phyloP scores from a whole-genome alignment of 192 early-diverging fungal species.

The Funneliformis geosporum region DNA sequence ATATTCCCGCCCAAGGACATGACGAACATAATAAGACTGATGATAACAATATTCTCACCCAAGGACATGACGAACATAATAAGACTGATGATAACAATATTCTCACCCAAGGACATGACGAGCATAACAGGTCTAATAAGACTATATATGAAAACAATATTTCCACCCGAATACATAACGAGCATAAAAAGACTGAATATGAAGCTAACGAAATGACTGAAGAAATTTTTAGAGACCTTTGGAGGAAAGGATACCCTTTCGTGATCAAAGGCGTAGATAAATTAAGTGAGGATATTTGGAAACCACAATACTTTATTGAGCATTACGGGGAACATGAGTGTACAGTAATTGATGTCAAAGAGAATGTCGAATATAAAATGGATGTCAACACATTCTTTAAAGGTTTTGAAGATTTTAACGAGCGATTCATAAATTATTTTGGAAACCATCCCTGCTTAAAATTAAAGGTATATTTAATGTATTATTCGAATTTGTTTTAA shows the following conservation, averaged over 20 bases:
- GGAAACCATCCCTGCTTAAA: not conserved
- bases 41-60: not conserved
- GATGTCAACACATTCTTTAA: not conserved
- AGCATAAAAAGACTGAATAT: not conserved
- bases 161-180: not conserved
- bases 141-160: not conserved
- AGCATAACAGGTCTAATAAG: no score
- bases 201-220: not conserved
- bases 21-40: not conserved
- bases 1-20: not conserved
- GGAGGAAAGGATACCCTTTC: slow-evolving; percentile 14
- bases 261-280: not conserved
- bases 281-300: not conserved
- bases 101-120: not conserved
- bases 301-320: not conserved
- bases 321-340: not conserved
- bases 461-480: not conserved
- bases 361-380: not conserved
- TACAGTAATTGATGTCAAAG: not conserved
- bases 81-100: no score
- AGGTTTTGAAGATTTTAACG: not conserved
- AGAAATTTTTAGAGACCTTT: not conserved
- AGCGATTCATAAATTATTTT: not conserved
- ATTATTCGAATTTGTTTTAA: not conserved
- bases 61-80: not conserved